phyloP scores from a whole-genome alignment of 140 eudicot genomes.

The Ambrosia hybrid region DNA sequence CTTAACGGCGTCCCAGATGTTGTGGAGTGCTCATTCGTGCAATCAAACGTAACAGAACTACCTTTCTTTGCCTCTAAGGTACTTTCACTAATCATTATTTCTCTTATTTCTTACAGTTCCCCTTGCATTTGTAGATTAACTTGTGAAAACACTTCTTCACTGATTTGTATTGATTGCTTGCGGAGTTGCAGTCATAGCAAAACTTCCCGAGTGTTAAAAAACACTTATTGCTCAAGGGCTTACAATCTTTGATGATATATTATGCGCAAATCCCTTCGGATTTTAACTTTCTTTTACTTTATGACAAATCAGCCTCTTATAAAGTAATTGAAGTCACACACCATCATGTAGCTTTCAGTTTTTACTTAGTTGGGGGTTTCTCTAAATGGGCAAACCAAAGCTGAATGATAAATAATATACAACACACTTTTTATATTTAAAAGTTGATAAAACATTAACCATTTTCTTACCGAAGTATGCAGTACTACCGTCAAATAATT shows the following conservation, averaged over 20 bases:
- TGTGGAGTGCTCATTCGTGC: conserved; percentile 86
- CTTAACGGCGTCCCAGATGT: conserved; percentile 99
- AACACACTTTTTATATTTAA: no score
- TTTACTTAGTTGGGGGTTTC: background rate
- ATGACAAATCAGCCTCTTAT: background rate
- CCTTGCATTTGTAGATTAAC: background rate
- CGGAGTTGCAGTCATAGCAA: background rate
- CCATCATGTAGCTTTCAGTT: background rate
- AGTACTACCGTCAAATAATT: background rate
- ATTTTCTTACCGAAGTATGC: background rate
- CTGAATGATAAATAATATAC: no score
- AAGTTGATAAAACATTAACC: no score
- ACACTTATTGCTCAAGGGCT: background rate
- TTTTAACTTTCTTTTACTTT: background rate
- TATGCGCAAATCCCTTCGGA: background rate
- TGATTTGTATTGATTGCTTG: background rate
- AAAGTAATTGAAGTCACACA: background rate
- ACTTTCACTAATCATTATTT: conserved; percentile 3
- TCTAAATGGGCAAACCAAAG: background rate
- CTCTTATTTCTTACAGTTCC: background rate
- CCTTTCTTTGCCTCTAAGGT: conserved; percentile 99
- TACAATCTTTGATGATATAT: no score
- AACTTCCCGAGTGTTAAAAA: background rate
- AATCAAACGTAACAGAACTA: conserved; percentile 78
- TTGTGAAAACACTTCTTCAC: background rate